phyloP scores from a whole-genome alignment of 2,329 filamentous ascomycete genomes.

The Exophiala oligosperma region DNA sequence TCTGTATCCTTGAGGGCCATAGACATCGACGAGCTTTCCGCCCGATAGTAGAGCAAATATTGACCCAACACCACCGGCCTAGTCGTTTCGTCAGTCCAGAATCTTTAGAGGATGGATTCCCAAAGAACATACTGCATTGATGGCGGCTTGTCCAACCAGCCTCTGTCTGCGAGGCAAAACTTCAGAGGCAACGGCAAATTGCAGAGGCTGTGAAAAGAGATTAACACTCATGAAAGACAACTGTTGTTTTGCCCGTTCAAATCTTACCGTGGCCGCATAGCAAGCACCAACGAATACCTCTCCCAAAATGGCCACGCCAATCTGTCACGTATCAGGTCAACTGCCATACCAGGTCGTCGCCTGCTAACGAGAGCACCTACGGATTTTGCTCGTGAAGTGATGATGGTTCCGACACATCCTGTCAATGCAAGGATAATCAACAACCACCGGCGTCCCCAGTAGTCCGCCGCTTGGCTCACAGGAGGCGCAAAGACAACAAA shows the following conservation, averaged over 20 bases:
- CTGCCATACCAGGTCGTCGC: background rate
- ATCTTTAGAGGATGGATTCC: background rate
- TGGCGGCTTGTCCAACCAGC: conserved; percentile 11
- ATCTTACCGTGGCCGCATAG: conserved; percentile 12
- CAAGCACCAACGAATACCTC: conserved; percentile 10
- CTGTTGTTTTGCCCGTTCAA: background rate
- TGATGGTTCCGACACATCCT: conserved; percentile 13
- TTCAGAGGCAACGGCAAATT: conserved; percentile 11
- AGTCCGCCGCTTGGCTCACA: conserved; percentile 7
- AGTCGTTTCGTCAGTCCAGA: background rate
- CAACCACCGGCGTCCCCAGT: conserved; percentile 9
- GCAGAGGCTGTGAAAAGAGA: background rate
- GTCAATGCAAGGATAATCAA: conserved; percentile 4
- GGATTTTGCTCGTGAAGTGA: conserved; percentile 10
- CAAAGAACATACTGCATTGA: conserved; percentile 8
- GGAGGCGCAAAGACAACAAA: conserved; percentile 8
- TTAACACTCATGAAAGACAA: background rate
- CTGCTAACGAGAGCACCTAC: background rate
- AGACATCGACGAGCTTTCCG: conserved; percentile 8
- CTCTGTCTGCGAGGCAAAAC: conserved; percentile 11
- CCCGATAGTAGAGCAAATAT: conserved; percentile 8
- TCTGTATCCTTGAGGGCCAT: conserved; percentile 6
- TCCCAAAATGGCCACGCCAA: conserved; percentile 10
- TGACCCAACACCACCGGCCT: conserved; percentile 7
- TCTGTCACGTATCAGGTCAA: background rate